These are phyloP conservation scores for Teunomyces aglyptinius DNA, from an alignment of 805 yeast species.

Conservation along the genomic window DNA sequence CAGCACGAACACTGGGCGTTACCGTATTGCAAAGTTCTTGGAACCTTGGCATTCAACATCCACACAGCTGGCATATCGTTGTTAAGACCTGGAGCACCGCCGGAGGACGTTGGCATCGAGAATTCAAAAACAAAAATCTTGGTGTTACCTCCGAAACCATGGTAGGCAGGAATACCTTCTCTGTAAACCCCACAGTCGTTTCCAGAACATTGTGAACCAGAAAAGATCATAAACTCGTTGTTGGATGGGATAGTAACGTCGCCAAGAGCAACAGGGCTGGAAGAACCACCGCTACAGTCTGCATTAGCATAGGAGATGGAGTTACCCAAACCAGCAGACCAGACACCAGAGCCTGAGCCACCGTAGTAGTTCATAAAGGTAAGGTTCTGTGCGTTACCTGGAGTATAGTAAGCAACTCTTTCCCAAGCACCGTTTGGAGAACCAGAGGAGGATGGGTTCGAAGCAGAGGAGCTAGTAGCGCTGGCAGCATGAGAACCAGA, in stretches of 20 bases:
- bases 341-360: constrained; percentile 86
- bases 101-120: constrained; percentile 76
- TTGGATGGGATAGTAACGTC: constrained; percentile 71
- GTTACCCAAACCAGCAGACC: constrained; percentile 86
- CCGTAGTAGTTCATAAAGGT: constrained; percentile 88
- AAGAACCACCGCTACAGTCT: constrained; percentile 74
- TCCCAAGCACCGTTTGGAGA: constrained; percentile 60
- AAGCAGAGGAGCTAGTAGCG: constrained; percentile 18
- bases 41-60: constrained; percentile 92
- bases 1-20: constrained; percentile 86
- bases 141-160: constrained; percentile 82
- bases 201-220: constrained; percentile 49
- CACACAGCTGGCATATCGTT: constrained; percentile 98
- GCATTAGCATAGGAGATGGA: constrained; percentile 81
- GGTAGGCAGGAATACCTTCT: constrained; percentile 75
- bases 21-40: constrained; percentile 96
- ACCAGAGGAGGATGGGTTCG: constrained; percentile 12
- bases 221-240: constrained; percentile 78
- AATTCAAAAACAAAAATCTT: constrained; percentile 94
- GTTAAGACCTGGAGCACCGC: constrained; percentile 51
- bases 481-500: constrained; percentile 13
- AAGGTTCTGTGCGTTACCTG: constrained; percentile 69
- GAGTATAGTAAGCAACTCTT: constrained; percentile 64
- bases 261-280: constrained; percentile 62
- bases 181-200: constrained; percentile 17